phyloP scores from a whole-genome alignment of 371 early-diverging fungal genomes.

The Smittium culicis region DNA sequence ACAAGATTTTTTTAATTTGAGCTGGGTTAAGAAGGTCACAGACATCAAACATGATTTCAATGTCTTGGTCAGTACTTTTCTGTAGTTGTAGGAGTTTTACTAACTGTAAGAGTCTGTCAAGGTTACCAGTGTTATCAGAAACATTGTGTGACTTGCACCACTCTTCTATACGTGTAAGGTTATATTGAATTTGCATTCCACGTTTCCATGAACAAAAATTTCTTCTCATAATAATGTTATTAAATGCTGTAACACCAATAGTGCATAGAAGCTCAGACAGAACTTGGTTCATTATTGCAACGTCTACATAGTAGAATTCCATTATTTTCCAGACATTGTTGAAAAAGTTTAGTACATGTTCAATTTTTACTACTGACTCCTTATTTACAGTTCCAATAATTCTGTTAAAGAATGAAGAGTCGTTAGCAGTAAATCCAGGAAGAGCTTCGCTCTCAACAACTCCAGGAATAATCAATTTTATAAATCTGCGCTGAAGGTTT shows the following conservation, averaged over 20 bases:
- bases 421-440: slow-evolving; percentile 79
- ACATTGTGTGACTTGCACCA: slow-evolving; percentile 92
- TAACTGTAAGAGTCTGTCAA: slow-evolving; percentile 85
- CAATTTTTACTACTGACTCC: slow-evolving; percentile 69
- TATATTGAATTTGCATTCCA: slow-evolving; percentile 95
- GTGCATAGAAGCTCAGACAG: slow-evolving; percentile 77
- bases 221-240: slow-evolving; percentile 82
- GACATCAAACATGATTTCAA: slow-evolving; percentile 88
- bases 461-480: slow-evolving; percentile 85
- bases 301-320: slow-evolving; percentile 89
- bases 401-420: slow-evolving; percentile 73
- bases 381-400: slow-evolving; percentile 53
- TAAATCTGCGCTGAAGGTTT: slow-evolving; percentile 80
- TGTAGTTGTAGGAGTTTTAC: slow-evolving; percentile 88
- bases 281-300: slow-evolving; percentile 56
- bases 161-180: slow-evolving; percentile 86
- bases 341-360: slow-evolving; percentile 79
- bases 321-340: slow-evolving; percentile 80
- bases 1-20: slow-evolving; percentile 86
- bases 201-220: slow-evolving; percentile 82
- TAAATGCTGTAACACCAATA: slow-evolving; percentile 85
- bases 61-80: slow-evolving; percentile 77
- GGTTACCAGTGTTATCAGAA: slow-evolving; percentile 70
- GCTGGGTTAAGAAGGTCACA: slow-evolving; percentile 86
- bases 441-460: slow-evolving; percentile 83